phyloP scores from a whole-genome alignment of 2,329 filamentous ascomycete genomes.

The Botrytis pseudocinerea region DNA sequence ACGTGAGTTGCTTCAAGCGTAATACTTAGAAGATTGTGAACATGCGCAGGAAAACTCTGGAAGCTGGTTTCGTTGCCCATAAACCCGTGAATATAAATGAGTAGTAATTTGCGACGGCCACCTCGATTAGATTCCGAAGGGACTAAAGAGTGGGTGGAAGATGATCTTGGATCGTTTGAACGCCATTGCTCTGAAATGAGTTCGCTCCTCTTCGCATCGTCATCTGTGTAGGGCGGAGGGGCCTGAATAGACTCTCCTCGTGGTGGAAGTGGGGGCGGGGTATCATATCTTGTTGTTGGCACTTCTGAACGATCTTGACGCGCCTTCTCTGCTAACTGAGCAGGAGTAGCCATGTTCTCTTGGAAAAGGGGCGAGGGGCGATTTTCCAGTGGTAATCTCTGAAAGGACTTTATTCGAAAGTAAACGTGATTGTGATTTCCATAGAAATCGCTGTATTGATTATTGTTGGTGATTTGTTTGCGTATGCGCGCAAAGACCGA shows the following conservation, averaged over 20 bases:
- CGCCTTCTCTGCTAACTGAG: conserved; percentile 33
- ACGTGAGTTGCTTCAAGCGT: conserved; percentile 71
- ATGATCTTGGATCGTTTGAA: conserved; percentile 40
- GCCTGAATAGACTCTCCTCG: conserved; percentile 29
- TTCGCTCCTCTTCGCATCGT: conserved; percentile 35
- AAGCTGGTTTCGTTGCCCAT: conserved; percentile 88
- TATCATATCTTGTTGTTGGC: conserved; percentile 20
- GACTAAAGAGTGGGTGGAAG: conserved; percentile 40
- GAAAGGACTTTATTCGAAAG: background rate
- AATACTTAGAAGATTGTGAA: conserved; percentile 71
- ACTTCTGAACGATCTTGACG: conserved; percentile 24
- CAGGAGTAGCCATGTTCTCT: conserved; percentile 30
- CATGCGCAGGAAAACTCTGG: conserved; percentile 81
- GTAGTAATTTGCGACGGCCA: conserved; percentile 58
- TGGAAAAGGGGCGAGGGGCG: background rate
- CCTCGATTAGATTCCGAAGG: conserved; percentile 37
- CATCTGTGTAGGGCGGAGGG: conserved; percentile 38
- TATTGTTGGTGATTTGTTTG: background rate
- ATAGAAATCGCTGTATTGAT: background rate
- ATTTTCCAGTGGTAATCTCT: background rate
- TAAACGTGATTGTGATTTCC: background rate
- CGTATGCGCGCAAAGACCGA: background rate
- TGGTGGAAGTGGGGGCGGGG: conserved; percentile 38
- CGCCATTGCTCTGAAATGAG: conserved; percentile 41
- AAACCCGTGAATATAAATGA: conserved; percentile 89